Evolutionary conservation across 2,329 filamentous ascomycete species (phyloP).

Genomic region (Alternaria sp.): DNA sequence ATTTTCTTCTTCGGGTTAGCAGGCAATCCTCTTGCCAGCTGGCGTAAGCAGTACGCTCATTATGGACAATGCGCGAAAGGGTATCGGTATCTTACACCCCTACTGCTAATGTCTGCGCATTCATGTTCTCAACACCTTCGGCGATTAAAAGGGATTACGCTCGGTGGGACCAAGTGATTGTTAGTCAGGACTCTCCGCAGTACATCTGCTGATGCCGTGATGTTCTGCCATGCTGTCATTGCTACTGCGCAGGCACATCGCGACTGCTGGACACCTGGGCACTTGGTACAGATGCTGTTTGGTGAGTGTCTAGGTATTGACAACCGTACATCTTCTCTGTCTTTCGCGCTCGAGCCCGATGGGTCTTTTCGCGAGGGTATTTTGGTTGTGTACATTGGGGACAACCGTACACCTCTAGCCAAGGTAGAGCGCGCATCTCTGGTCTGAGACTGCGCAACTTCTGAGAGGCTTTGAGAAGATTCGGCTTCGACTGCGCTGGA

Average conservation of each 20-base stretch:
- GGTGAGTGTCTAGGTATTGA: neutral
- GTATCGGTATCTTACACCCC: neutral
- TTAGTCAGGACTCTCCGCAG: neutral
- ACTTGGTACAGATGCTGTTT: neutral
- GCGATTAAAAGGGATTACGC: neutral
- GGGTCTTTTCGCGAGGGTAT: no score
- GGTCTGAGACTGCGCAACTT: neutral
- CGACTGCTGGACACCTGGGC: neutral
- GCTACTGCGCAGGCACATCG: neutral
- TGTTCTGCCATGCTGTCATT: neutral
- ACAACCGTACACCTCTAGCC: no score
- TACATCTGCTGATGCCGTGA: neutral
- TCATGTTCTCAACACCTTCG: neutral
- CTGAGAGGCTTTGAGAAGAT: neutral
- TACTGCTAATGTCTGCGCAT: neutral
- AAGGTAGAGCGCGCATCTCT: no score
- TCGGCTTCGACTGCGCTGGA: neutral
- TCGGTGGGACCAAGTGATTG: neutral
- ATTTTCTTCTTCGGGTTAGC: neutral
- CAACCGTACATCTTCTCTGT: no score
- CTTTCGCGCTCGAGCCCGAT: no score
- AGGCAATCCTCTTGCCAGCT: neutral
- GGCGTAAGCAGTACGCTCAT: constrained; percentile 8
- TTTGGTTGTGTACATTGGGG: no score
- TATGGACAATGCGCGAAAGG: neutral